A percentile compares a stretch with the other conserved stretches of the same genome.
These are phyloP conservation scores for Aspergillus chevalieri DNA, from an alignment of 2,329 filamentous ascomycete genomes.

Conservation along the genomic window DNA sequence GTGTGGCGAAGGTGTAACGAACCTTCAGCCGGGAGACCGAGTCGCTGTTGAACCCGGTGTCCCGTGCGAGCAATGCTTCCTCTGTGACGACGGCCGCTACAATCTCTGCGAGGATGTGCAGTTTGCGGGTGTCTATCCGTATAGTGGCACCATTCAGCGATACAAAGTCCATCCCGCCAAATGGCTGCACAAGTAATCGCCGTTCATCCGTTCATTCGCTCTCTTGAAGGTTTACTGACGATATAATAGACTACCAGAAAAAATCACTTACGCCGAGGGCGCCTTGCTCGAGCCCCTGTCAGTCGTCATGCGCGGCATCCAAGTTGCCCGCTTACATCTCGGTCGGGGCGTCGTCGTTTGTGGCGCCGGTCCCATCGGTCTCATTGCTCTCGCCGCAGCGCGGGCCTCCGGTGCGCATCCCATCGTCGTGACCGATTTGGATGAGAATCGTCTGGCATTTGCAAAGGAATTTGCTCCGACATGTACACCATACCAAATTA, in stretches of 20 bases:
- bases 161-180: slow-evolving; percentile 58
- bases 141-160: slow-evolving; percentile 55
- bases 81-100: slow-evolving; percentile 55
- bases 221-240: slow-evolving; percentile 6
- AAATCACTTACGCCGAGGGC: slow-evolving; percentile 52
- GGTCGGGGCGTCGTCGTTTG: slow-evolving; percentile 54
- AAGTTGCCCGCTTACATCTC: slow-evolving; percentile 47
- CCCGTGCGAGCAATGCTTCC: slow-evolving; percentile 56
- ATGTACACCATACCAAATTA: slow-evolving; percentile 50
- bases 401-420: slow-evolving; percentile 59
- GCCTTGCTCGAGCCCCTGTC: slow-evolving; percentile 60
- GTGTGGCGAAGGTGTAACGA: slow-evolving; percentile 50
- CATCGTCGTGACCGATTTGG: slow-evolving; percentile 59
- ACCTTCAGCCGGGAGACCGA: slow-evolving; percentile 52
- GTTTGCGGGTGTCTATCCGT: slow-evolving; percentile 58
- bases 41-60: slow-evolving; percentile 63
- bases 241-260: slow-evolving; percentile 42
- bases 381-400: slow-evolving; percentile 53
- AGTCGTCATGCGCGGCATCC: slow-evolving; percentile 58
- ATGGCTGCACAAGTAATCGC: slow-evolving; percentile 45
- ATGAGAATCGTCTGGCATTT: slow-evolving; percentile 51
- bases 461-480: slow-evolving; percentile 53
- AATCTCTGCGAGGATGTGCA: slow-evolving; percentile 59
- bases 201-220: too few relatives aligned
- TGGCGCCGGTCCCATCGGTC: slow-evolving; percentile 59